phyloP scores from a whole-genome alignment of 352 stramenopile species.

The Phytophthora hybrid region DNA sequence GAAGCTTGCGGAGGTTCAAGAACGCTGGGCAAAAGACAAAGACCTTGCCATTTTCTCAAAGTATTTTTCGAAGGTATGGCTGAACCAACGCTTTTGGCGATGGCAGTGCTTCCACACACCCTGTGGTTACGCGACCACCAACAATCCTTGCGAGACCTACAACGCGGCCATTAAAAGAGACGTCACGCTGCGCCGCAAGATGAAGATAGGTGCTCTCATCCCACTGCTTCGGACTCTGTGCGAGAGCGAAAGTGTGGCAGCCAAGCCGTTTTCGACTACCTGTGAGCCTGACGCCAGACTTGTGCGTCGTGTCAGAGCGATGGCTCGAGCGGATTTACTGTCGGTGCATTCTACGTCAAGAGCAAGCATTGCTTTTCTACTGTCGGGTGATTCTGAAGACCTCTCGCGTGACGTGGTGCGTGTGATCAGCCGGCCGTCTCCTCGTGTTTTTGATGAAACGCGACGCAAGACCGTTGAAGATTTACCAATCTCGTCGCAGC shows the following conservation, averaged over 20 bases:
- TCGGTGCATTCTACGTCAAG: neutral
- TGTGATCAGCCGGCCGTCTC: neutral
- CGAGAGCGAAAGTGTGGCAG: neutral
- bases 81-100: neutral
- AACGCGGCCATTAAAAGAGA: conserved; percentile 7
- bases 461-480: neutral
- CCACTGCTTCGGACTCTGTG: conserved; percentile 2
- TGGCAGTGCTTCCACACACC: conserved; percentile 33
- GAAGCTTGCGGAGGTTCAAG: neutral
- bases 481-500: neutral
- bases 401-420: neutral
- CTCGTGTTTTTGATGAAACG: neutral
- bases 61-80: too few relatives aligned
- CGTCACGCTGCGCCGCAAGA: conserved; percentile 11
- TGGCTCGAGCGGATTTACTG: conserved; percentile 1
- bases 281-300: neutral
- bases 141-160: conserved; percentile 23
- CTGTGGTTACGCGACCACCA: conserved; percentile 28
- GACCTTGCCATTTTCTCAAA: neutral
- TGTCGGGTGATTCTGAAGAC: neutral
- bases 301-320: neutral
- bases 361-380: neutral
- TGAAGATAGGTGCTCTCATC: conserved; percentile 22
- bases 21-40: neutral
- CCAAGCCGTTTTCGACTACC: neutral